phyloP scores from a whole-genome alignment of 2,329 filamentous ascomycete genomes.

The Xylariales sp. region DNA sequence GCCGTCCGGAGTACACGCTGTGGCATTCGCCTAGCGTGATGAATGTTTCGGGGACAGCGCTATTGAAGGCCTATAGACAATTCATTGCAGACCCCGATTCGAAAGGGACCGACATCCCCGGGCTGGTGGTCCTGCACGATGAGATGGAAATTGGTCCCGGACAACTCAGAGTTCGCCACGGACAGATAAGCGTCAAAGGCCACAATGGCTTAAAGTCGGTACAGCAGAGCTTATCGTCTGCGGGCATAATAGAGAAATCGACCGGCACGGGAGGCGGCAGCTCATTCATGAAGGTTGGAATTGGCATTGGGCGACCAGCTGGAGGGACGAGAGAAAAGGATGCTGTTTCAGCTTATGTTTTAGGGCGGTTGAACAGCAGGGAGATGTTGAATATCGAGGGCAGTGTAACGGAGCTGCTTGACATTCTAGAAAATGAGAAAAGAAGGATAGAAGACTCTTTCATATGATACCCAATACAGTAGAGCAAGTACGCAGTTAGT shows the following conservation, averaged over 20 bases:
- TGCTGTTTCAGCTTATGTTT: conserved; percentile 7
- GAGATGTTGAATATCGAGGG: not conserved
- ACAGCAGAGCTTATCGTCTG: conserved; percentile 9
- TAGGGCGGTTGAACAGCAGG: conserved; percentile 1
- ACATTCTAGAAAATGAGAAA: too few species aligned
- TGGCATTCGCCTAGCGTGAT: conserved; percentile 9
- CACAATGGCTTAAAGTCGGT: conserved; percentile 11
- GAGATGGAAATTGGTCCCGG: conserved; percentile 10
- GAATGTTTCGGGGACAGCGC: conserved; percentile 7
- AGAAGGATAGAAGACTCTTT: too few species aligned
- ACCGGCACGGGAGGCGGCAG: not conserved
- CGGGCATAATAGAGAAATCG: conserved; percentile 1
- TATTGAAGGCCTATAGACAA: conserved; percentile 8
- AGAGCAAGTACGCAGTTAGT: too few species aligned
- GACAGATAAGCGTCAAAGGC: conserved; percentile 8
- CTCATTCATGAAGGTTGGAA: conserved; percentile 8
- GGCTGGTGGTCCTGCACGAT: conserved; percentile 10
- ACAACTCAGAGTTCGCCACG: conserved; percentile 3
- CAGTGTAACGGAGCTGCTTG: too few species aligned
- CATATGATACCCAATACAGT: too few species aligned
- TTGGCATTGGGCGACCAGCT: conserved; percentile 8
- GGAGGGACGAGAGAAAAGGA: conserved; percentile 4
- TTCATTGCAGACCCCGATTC: not conserved
- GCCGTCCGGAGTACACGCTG: conserved; percentile 3
- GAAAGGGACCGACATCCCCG: not conserved